Percentiles rank a stretch among this genome's conserved stretches.
Evolutionary conservation across 2,329 filamentous ascomycete genomes (phyloP).

Genomic region (Botrytis paeoniae): DNA sequence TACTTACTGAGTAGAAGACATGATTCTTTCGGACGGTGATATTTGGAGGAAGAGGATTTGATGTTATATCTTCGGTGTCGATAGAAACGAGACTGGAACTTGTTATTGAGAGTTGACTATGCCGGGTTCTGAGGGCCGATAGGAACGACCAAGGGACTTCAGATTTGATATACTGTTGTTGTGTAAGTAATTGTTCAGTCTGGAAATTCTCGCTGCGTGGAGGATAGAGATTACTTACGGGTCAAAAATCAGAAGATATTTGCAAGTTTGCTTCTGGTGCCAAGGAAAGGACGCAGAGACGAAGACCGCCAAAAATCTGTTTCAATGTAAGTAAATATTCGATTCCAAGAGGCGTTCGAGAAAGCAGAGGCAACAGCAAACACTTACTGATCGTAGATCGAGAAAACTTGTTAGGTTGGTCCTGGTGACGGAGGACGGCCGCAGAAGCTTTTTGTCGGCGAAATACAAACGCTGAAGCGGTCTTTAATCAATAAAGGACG

Average conservation of each 20-base stretch:
- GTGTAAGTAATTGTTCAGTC: not conserved
- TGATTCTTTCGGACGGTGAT: not conserved
- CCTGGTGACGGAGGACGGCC: not conserved
- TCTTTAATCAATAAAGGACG: not conserved
- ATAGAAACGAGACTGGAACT: not conserved
- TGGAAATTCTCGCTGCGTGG: not conserved
- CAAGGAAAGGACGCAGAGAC: not conserved
- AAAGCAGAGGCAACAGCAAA: not conserved
- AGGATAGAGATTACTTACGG: not conserved
- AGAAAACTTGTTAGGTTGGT: not conserved
- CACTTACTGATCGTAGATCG: not conserved
- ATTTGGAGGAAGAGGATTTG: too few species aligned
- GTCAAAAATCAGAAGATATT: not conserved
- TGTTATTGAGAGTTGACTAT: not conserved
- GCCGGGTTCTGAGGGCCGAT: not conserved
- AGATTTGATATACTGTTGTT: not conserved
- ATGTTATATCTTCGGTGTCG: not conserved
- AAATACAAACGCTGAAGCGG: not conserved
- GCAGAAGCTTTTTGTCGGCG: not conserved
- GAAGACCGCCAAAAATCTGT: not conserved
- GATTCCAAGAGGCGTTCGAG: not conserved
- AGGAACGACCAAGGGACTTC: not conserved
- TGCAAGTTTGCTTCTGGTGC: not conserved
- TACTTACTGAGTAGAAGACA: not conserved
- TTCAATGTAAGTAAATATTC: not conserved